These are phyloP conservation scores for Ogataea ramenticola DNA, from an alignment of 805 yeast species.

Conservation along the genomic window DNA sequence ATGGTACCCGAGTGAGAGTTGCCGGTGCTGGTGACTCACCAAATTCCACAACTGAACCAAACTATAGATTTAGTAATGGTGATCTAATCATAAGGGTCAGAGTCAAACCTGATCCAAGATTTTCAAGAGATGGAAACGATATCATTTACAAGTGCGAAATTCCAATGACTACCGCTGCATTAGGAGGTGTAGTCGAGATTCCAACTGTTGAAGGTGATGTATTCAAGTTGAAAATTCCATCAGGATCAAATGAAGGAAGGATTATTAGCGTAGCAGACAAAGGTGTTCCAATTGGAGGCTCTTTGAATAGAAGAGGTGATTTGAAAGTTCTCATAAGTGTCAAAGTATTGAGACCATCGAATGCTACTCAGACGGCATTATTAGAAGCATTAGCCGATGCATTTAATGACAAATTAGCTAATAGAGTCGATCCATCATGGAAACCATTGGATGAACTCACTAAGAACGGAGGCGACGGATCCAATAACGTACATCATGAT, in stretches of 20 bases:
- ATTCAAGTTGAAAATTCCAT: slow-evolving; percentile 70
- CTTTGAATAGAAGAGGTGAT: slow-evolving; percentile 56
- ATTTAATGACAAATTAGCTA: slow-evolving; percentile 72
- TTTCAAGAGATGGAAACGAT: slow-evolving; percentile 60
- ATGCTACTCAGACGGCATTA: slow-evolving; percentile 80
- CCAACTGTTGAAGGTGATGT: slow-evolving; percentile 78
- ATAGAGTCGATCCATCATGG: slow-evolving; percentile 50
- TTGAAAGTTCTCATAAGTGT: slow-evolving; percentile 70
- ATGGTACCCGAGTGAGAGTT: slow-evolving; percentile 79
- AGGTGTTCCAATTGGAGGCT: slow-evolving; percentile 67
- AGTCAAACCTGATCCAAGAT: slow-evolving; percentile 67
- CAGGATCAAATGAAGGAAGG: slow-evolving; percentile 78
- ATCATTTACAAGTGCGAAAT: slow-evolving; percentile 60
- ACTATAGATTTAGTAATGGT: slow-evolving; percentile 67
- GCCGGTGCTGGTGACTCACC: slow-evolving; percentile 92
- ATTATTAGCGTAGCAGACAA: slow-evolving; percentile 70
- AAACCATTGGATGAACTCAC: slow-evolving; percentile 24
- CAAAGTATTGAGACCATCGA: slow-evolving; percentile 63
- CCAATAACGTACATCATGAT: slow-evolving; percentile 8
- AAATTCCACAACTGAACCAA: slow-evolving; percentile 62
- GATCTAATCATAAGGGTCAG: slow-evolving; percentile 79
- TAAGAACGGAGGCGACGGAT: slow-evolving; percentile 1
- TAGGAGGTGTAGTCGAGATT: slow-evolving; percentile 87
- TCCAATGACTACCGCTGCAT: slow-evolving; percentile 91
- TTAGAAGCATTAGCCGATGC: slow-evolving; percentile 94